phyloP scores from a whole-genome alignment of 225 moss, liverwort and hornwort genomes.

The Lunularia cruciata region DNA sequence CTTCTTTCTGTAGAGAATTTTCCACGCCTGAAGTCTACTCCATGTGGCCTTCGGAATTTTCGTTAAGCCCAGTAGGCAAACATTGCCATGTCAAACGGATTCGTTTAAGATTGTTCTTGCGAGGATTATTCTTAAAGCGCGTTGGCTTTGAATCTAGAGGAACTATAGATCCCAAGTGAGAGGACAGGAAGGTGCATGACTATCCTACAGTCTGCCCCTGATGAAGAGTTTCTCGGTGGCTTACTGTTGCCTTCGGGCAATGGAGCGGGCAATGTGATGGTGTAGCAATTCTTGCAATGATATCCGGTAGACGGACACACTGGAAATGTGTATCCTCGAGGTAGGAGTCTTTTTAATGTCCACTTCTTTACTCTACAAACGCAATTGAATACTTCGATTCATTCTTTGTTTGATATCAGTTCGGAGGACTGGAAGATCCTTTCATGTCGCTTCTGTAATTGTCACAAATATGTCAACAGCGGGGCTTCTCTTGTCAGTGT shows the following conservation, averaged over 20 bases:
- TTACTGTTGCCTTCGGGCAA: constrained; percentile 9
- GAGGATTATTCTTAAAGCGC: not conserved
- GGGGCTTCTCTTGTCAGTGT: not conserved
- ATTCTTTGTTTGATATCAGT: constrained; percentile 25
- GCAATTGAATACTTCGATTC: constrained; percentile 15
- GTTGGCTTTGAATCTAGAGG: not conserved
- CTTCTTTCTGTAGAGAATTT: not conserved
- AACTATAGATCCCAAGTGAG: constrained; percentile 9
- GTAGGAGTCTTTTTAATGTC: constrained; percentile 21
- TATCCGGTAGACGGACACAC: constrained; percentile 21
- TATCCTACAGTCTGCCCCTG: constrained; percentile 23
- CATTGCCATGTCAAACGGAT: not conserved
- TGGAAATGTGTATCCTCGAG: constrained; percentile 30
- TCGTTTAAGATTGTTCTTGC: not conserved
- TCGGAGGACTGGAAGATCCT: not conserved
- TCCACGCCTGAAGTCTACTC: not conserved
- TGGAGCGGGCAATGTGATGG: constrained; percentile 9
- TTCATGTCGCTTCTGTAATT: constrained; percentile 2
- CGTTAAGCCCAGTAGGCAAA: not conserved
- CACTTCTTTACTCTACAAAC: constrained; percentile 1
- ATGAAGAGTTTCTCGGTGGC: constrained; percentile 22
- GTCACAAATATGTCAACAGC: constrained; percentile 1
- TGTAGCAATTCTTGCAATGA: constrained; percentile 15
- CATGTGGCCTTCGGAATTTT: constrained; percentile 19
- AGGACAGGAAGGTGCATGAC: constrained; percentile 21